Evolutionary conservation across 108 stramenopile genomes (phyloP).

Genomic region (Discostella pseudostelligera): DNA sequence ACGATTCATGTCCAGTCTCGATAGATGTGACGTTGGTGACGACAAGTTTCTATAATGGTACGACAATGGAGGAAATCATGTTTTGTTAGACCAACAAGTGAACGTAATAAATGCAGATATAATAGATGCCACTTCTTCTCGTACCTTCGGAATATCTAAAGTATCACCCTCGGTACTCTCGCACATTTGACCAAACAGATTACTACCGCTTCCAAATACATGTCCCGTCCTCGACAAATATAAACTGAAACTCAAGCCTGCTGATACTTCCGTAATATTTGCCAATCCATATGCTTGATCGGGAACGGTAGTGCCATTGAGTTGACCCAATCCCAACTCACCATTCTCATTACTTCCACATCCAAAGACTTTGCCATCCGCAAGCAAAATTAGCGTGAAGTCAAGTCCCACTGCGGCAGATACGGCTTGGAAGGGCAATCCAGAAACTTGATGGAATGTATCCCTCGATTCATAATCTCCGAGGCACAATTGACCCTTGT

Average conservation of each 20-base stretch:
- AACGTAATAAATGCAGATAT: too few species aligned
- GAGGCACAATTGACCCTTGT: slow-evolving; percentile 22
- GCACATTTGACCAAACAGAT: slow-evolving; percentile 25
- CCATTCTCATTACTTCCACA: slow-evolving; percentile 40
- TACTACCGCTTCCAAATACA: slow-evolving; percentile 19
- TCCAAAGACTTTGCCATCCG: slow-evolving; percentile 38
- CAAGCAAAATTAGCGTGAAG: slow-evolving; percentile 31
- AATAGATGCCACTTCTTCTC: not conserved
- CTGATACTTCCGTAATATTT: slow-evolving; percentile 7
- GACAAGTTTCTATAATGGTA: not conserved
- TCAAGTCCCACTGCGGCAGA: slow-evolving; percentile 40
- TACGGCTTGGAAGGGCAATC: slow-evolving; percentile 15
- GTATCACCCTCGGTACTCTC: slow-evolving; percentile 14
- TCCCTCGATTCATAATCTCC: slow-evolving; percentile 16
- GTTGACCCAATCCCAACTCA: slow-evolving; percentile 31
- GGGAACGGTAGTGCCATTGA: not conserved
- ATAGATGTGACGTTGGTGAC: slow-evolving; percentile 11
- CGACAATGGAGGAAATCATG: not conserved
- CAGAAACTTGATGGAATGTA: not conserved
- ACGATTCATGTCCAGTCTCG: slow-evolving; percentile 26
- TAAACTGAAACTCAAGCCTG: slow-evolving; percentile 18
- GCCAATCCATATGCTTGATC: not conserved
- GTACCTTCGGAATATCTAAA: slow-evolving; percentile 3
- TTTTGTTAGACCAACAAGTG: not conserved
- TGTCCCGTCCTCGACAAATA: slow-evolving; percentile 4